Conservation (phyloP, 1,284 basidiomycete genomes). For the Prillingera fragicola region DNA sequence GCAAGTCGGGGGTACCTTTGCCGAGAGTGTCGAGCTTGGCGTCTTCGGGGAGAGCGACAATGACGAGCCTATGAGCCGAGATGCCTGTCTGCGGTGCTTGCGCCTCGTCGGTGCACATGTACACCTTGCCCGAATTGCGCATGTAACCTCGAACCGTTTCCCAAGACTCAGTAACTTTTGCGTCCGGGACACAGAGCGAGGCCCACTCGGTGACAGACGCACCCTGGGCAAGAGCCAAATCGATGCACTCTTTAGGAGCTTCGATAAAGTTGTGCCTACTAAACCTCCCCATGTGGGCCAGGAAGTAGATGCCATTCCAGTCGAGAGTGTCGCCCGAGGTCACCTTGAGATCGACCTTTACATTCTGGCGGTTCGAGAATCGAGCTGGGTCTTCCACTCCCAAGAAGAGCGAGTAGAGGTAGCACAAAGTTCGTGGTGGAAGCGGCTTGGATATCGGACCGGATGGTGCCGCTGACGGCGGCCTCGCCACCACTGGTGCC, state of each 20-base stretch:
- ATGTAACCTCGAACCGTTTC: no score
- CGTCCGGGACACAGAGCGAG: background rate
- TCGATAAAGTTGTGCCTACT: background rate
- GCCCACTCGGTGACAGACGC: conserved; percentile 20
- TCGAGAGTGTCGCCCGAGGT: no score
- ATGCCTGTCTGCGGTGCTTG: background rate
- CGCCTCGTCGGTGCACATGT: conserved; percentile 17
- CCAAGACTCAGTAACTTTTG: no score
- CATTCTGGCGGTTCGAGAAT: no score
- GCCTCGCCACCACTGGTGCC: no score
- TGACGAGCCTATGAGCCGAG: conserved; percentile 15
- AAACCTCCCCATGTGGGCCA: background rate
- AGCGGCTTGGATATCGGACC: background rate
- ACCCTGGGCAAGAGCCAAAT: conserved; percentile 8
- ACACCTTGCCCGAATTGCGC: no score
- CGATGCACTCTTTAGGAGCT: background rate
- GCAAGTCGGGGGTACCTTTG: no score
- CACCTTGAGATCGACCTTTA: no score
- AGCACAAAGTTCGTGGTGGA: background rate
- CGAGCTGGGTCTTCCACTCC: no score
- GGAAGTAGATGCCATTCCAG: no score
- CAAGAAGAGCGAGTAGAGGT: no score
- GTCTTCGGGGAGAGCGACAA: conserved; percentile 8
- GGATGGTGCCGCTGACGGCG: background rate
- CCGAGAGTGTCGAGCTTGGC: no score